Evolutionary conservation across 2,329 filamentous ascomycete genomes (phyloP).

Genomic region (Neoscytalidium dimidiatum): DNA sequence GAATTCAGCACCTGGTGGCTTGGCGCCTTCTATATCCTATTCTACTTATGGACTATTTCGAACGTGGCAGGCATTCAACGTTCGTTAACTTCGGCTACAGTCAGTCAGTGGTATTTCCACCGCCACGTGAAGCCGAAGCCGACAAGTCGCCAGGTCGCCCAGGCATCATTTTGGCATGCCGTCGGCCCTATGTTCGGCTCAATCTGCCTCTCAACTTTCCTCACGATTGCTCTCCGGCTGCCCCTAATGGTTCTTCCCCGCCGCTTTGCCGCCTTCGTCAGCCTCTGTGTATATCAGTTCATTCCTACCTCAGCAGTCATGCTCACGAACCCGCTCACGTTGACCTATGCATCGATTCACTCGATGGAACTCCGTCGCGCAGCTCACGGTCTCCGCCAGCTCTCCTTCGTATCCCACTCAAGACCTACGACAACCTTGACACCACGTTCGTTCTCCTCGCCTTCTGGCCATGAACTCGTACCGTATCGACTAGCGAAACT

Average conservation of each 20-base stretch:
- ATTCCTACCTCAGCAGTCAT: conserved; percentile 83
- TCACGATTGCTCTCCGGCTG: conserved; percentile 78
- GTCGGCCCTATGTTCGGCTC: conserved; percentile 87
- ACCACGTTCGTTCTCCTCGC: conserved; percentile 41
- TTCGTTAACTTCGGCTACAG: conserved; percentile 88
- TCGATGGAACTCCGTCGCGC: conserved; percentile 78
- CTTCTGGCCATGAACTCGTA: conserved; percentile 60
- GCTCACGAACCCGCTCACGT: conserved; percentile 84
- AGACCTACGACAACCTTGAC: conserved; percentile 70
- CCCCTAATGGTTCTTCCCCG: conserved; percentile 82
- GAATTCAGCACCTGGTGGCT: conserved; percentile 92
- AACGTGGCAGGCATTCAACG: conserved; percentile 87
- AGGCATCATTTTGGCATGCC: conserved; percentile 79
- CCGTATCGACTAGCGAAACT: conserved; percentile 91
- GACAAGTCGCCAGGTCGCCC: conserved; percentile 77
- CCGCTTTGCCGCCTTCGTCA: conserved; percentile 68
- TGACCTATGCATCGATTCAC: conserved; percentile 94
- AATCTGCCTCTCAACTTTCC: conserved; percentile 82
- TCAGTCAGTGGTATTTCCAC: conserved; percentile 99
- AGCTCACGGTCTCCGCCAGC: conserved; percentile 76
- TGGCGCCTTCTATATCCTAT: conserved; percentile 84
- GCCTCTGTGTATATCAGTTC: conserved; percentile 74
- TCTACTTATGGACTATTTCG: conserved; percentile 93
- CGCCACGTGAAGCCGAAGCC: conserved; percentile 78
- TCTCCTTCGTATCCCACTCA: conserved; percentile 75